Evolutionary conservation across 2,329 filamentous ascomycete species (phyloP), one percentile per base, ranked within the genome.

Genomic region (Claviceps spartinae): DNA sequence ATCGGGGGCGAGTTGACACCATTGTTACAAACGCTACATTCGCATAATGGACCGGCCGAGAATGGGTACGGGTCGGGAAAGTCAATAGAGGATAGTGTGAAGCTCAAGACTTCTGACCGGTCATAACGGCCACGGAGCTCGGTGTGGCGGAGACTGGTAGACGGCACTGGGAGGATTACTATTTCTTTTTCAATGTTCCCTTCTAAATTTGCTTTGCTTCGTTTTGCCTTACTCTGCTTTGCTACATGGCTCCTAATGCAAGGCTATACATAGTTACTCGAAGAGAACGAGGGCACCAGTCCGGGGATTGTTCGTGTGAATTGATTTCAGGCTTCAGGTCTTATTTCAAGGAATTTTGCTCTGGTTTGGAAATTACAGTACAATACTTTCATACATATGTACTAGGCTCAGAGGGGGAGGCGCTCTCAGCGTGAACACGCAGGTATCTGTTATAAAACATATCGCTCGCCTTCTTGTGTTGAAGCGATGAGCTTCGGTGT

Each of bases 281-380:
- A 38, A 18, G 20, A 18, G 34, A 30, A 40, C 3, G 42, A 24
- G 16, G 41, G 26, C 18, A 38, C 20, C 30, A 45, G 13, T 22
- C 14, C 18, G 11, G 18, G 11, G 13, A 16, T 36, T 22, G 30
- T 36, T 30, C 14, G 30, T 20, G 38, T 50, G 22, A 24, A 38
- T 37, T 45, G 2, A 45, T 30, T 30, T 5, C 5, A 5, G 36
- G 40, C 13, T 42, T 24, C 20, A 43, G n/a, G 26, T 4, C 30
- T 30, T 6, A 44, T 11, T 4, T 1, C 18, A 22, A 6, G 24
- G 24, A 44, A 4, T 13, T 16, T 26, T 26, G 42, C 42, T 44
- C 20, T 24, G 8, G 52, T 24, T 16, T 58, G 63, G 53, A 60
- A 49, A 58, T 59, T 40, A 63, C 61, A n/a, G 13, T 14, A 5